Conservation (phyloP, 83 land plant species). For the Diphasiastrum complanatum region DNA sequence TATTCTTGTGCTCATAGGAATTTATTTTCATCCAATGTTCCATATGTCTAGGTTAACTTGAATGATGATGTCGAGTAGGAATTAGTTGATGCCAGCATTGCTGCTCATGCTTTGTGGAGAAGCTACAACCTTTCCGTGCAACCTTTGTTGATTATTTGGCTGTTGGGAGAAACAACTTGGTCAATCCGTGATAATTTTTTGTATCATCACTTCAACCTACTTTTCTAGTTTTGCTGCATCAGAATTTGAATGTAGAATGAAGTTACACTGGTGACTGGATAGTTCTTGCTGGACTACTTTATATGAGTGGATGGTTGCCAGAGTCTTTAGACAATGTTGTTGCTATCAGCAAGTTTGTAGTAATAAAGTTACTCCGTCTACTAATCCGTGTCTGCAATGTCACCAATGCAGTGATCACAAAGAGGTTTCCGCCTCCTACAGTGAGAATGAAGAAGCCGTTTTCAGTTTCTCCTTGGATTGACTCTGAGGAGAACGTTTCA, state of each 20-base stretch:
- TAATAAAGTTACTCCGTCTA: background rate
- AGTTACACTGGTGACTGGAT: background rate
- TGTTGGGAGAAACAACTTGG: too few relatives aligned
- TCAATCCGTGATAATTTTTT: too few relatives aligned
- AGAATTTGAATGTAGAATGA: background rate
- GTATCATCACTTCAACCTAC: slow-evolving; percentile 11
- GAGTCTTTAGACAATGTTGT: background rate
- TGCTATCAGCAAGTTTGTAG: background rate
- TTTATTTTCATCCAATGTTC: background rate
- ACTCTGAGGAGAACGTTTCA: slow-evolving; percentile 48
- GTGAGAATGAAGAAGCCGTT: slow-evolving; percentile 58
- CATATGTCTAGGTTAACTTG: too few relatives aligned
- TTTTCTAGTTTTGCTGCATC: background rate
- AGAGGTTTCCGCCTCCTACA: slow-evolving; percentile 56
- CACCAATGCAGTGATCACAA: background rate
- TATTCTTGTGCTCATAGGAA: background rate
- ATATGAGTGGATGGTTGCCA: background rate
- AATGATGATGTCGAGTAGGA: too few relatives aligned
- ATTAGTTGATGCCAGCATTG: too few relatives aligned
- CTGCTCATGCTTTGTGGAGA: slow-evolving; percentile 1
- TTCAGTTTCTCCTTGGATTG: slow-evolving; percentile 47
- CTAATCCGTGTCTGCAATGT: background rate
- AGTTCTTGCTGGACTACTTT: background rate
- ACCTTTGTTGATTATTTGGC: too few relatives aligned
- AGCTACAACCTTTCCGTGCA: too few relatives aligned